Base-by-base conservation (phyloP, 2,329 filamentous ascomycete genomes). In the Botrytis cinerea region DNA sequence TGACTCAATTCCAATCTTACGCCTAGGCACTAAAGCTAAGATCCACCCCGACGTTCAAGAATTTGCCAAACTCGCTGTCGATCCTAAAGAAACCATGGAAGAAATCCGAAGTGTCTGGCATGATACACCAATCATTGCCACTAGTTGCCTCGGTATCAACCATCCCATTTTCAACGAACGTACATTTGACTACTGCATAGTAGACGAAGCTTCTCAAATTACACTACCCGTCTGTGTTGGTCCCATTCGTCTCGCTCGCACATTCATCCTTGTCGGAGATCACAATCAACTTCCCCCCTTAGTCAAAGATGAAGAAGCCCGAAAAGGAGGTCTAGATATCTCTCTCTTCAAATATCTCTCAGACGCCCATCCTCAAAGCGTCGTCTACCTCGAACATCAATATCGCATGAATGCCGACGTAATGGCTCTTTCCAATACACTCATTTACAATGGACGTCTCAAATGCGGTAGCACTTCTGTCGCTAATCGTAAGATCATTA, bases 321-420 rank as follows among this genome's bases (percentile, higher is more conserved):
- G 92, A 63, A 88, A 91, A 72, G 95, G 95, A 20, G 96, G 96
- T 1, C 86, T 99, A 8, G 96, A 99, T 81, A 88, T 98, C 63
- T 97, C 93, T 81, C 86, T 99, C 70, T 99, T 99, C 87, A 97
- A 97, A 81, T 87, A 96, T 5, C 88, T 99, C 20, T 98, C 94
- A 1, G 96, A 98, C 79, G 88, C 89, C 0, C 95, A 98, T 76
- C 95, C 96, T 0, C 85, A 90, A 64, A 94, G 94, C 0, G 95
- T 99, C 2, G 93, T 97, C 75, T 97, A 93, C 76, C 88, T 99
- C 2, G 94, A 96, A 79, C 94, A 98, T 79, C 96, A 99, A 81
- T 99, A 99, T 81, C 93, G 96, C 75, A 99, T 99, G 96, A 97
- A 94, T 79, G 93, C 96, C 77, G 96, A 99, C 75, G 93, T 99